A percentile compares a stretch with the other conserved stretches of the same genome.
Conservation (phyloP, 2,329 filamentous ascomycete species). For the Aspergillus sp. region DNA sequence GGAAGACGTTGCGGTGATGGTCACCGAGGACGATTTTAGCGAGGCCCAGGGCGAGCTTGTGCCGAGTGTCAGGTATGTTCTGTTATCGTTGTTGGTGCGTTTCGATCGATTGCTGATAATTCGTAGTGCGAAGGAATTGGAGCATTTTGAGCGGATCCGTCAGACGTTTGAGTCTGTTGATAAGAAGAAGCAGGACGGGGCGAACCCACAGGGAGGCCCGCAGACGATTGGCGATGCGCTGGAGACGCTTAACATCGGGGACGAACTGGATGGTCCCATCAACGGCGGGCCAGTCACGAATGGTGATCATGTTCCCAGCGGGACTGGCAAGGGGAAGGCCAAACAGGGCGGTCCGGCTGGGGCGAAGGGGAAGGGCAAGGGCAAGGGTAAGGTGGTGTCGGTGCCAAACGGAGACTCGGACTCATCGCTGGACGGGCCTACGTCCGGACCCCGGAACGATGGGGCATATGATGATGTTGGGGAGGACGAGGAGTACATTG, state of each 20-base stretch:
- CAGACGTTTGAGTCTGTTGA: slow-evolving; percentile 70
- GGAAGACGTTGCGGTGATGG: slow-evolving; percentile 82
- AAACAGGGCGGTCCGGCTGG: slow-evolving; percentile 21
- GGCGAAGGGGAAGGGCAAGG: slow-evolving; percentile 22
- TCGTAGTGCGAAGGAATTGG: slow-evolving; percentile 77
- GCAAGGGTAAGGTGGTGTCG: slow-evolving; percentile 26
- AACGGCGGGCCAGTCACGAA: slow-evolving; percentile 25
- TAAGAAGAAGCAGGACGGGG: slow-evolving; percentile 42
- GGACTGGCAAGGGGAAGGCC: slow-evolving; percentile 32
- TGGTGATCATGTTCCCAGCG: slow-evolving; percentile 21
- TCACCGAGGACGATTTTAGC: slow-evolving; percentile 84
- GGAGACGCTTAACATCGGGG: slow-evolving; percentile 32
- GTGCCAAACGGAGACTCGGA: slow-evolving; percentile 33
- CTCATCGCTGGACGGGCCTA: slow-evolving; percentile 28
- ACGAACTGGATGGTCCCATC: slow-evolving; percentile 15
- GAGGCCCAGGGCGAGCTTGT: slow-evolving; percentile 80
- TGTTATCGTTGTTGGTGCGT: background rate
- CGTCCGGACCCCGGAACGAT: background rate
- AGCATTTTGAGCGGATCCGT: slow-evolving; percentile 85
- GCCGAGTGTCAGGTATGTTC: slow-evolving; percentile 69
- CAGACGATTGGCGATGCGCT: slow-evolving; percentile 39
- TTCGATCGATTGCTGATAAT: slow-evolving; percentile 21
- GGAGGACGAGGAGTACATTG: slow-evolving; percentile 39
- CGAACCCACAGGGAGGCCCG: slow-evolving; percentile 16
- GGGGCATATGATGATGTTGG: slow-evolving; percentile 20